Conservation (phyloP, 2,329 filamentous ascomycete genomes). For the Zymoseptoria passerinii region DNA sequence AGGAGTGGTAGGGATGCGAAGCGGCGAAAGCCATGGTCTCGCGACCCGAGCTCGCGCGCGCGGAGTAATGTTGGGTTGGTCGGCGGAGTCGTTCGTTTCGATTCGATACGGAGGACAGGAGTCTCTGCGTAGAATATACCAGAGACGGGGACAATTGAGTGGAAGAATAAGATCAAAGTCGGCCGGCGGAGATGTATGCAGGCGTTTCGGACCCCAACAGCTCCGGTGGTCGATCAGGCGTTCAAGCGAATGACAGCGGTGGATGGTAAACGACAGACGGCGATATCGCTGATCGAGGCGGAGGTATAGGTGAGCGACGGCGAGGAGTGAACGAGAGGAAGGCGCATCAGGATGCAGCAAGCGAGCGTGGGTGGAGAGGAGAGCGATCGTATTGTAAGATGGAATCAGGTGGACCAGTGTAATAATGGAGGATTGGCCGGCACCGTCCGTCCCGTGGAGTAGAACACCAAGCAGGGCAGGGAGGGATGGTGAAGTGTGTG, state of each 20-base stretch:
- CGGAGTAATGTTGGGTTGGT: background rate
- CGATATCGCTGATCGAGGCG: background rate
- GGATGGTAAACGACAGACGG: background rate
- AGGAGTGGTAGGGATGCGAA: conserved; percentile 3
- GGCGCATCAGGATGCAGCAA: conserved; percentile 1
- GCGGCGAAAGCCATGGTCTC: conserved; percentile 16
- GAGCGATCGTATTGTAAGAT: background rate
- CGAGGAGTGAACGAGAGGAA: background rate
- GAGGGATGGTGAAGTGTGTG: background rate
- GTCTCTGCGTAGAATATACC: background rate
- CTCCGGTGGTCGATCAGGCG: background rate
- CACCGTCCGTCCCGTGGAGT: background rate
- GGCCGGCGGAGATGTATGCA: background rate
- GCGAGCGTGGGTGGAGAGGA: conserved; percentile 8
- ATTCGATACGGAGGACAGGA: no score
- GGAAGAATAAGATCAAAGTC: background rate
- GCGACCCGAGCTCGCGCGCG: background rate
- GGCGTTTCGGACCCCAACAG: background rate
- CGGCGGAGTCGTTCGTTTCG: background rate
- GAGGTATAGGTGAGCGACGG: background rate
- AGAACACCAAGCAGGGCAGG: background rate
- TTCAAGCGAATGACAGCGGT: conserved; percentile 2
- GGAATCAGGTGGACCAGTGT: background rate
- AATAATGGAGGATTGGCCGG: background rate
- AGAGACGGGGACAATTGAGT: background rate